phyloP scores from a whole-genome alignment of 2,329 filamentous ascomycete genomes.

The Phaeoacremonium minimum region DNA sequence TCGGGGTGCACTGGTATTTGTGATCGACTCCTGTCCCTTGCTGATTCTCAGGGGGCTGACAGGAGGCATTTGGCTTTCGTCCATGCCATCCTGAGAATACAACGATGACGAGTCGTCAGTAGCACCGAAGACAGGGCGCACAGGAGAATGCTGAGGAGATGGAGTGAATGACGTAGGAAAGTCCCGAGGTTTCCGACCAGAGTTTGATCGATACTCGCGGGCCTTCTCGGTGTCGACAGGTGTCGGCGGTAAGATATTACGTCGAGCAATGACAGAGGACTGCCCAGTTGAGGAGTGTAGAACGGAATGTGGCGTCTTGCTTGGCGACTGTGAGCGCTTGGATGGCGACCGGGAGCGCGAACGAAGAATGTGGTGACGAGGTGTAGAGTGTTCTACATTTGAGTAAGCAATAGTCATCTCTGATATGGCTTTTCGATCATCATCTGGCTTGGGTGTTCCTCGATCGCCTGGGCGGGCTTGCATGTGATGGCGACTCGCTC shows the following conservation, averaged over 20 bases:
- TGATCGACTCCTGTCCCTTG: constrained; percentile 8
- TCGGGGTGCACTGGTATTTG: constrained; percentile 7
- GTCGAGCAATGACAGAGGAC: no score
- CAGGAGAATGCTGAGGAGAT: no score
- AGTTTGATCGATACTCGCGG: constrained; percentile 6
- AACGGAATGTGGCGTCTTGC: constrained; percentile 4
- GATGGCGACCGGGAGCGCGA: constrained; percentile 15
- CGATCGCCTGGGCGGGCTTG: no score
- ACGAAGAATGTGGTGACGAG: background rate
- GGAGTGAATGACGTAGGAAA: no score
- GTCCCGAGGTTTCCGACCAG: no score
- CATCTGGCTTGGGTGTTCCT: no score
- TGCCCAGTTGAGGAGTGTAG: constrained; percentile 1
- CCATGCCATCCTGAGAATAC: constrained; percentile 23
- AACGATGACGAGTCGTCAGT: constrained; percentile 21
- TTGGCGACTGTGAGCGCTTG: constrained; percentile 11
- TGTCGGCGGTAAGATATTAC: no score
- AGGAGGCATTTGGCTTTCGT: constrained; percentile 8
- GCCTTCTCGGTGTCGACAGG: constrained; percentile 4
- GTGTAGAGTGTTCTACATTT: no score
- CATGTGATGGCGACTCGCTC: no score
- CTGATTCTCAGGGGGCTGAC: constrained; percentile 21
- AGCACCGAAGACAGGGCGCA: no score
- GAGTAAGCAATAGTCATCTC: no score
- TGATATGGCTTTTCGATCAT: no score